These are phyloP conservation scores for Dioscorea dumetorum DNA, from an alignment of 106 monocot genomes.

Conservation along the genomic window DNA sequence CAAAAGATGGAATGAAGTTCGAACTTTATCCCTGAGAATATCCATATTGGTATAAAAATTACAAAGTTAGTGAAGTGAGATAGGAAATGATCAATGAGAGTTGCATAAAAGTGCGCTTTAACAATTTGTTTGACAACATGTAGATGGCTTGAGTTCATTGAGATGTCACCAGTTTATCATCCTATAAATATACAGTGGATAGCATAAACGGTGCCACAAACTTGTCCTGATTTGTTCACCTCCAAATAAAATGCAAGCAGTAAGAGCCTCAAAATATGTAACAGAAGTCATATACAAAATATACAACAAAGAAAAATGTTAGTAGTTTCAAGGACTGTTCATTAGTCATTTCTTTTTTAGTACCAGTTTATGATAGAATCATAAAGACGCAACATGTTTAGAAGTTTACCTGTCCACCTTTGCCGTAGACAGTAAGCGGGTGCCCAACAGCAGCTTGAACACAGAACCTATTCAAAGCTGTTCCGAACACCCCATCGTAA, in stretches of 20 bases:
- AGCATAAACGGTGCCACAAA: too few species aligned
- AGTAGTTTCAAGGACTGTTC: neutral
- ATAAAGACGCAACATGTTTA: neutral
- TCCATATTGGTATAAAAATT: neutral
- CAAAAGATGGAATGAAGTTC: neutral
- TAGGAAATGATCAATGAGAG: neutral
- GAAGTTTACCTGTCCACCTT: constrained; percentile 85
- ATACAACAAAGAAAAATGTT: neutral
- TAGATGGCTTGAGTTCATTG: too few species aligned
- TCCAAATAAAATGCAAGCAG: neutral
- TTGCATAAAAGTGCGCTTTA: neutral
- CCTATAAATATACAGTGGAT: too few species aligned
- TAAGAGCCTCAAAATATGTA: neutral
- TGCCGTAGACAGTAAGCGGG: constrained; percentile 92
- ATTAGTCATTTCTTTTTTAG: neutral
- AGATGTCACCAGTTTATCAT: too few species aligned
- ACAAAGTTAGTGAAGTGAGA: neutral
- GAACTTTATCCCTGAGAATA: neutral
- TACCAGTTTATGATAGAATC: neutral
- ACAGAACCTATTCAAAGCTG: constrained; percentile 93
- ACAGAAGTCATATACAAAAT: neutral
- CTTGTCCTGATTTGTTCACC: neutral
- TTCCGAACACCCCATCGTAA: constrained; percentile 94
- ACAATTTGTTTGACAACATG: too few species aligned
- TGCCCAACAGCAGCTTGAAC: constrained; percentile 98